phyloP scores from a whole-genome alignment of 306 rosid genomes.

The Calophaca sinica region DNA sequence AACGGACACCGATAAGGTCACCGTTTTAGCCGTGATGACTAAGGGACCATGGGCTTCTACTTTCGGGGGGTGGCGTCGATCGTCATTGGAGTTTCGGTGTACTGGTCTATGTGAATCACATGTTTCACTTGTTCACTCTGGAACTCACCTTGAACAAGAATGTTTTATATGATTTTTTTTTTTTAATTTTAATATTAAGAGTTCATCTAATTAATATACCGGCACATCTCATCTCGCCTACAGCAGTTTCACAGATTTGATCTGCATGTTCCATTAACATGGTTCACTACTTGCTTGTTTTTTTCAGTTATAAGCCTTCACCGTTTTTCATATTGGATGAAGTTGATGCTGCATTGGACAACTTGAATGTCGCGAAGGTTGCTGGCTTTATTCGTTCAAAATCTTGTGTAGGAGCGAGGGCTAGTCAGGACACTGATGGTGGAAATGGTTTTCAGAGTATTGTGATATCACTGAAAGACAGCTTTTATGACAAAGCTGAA shows the following conservation, averaged over 20 bases:
- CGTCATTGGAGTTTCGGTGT: no score
- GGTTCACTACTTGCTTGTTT: conserved; percentile 37
- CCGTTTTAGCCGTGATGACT: no score
- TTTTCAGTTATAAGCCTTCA: conserved; percentile 91
- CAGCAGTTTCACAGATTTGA: conserved; percentile 1
- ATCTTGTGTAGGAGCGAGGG: conserved; percentile 86
- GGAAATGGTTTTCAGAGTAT: conserved; percentile 92
- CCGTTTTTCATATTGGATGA: conserved; percentile 99
- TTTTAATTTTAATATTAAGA: background rate
- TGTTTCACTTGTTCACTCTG: no score
- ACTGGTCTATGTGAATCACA: background rate
- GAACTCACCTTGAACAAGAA: no score
- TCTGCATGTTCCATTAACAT: conserved; percentile 39
- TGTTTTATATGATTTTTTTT: no score
- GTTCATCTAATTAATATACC: conserved; percentile 8
- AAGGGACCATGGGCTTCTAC: no score
- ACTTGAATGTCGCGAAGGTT: conserved; percentile 96
- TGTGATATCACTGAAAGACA: conserved; percentile 92
- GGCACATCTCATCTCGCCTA: conserved; percentile 37
- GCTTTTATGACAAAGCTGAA: conserved; percentile 94
- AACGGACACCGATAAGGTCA: no score
- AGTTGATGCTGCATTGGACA: conserved; percentile 99
- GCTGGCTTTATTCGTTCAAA: conserved; percentile 97
- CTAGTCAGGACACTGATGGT: conserved; percentile 74
- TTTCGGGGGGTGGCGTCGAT: no score